These are phyloP conservation scores for Pseudognaphalium luteoalbum DNA, from an alignment of 129 eudicot species.

Conservation along the genomic window DNA sequence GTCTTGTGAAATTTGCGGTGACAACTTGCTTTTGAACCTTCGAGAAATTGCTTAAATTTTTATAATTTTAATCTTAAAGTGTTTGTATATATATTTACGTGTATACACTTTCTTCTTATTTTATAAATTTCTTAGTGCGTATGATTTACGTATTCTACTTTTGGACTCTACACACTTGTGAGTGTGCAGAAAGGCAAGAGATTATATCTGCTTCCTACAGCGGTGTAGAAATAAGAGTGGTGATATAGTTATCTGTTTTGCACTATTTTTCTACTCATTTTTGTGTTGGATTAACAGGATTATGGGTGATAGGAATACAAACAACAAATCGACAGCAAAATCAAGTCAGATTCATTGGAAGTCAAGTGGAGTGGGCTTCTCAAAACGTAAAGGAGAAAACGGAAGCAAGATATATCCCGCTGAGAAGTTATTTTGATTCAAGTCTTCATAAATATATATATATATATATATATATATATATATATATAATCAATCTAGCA, in stretches of 20 bases:
- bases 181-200: not conserved
- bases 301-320: conserved; percentile 27
- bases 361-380: conserved; percentile 24
- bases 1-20: not conserved
- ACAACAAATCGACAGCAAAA: conserved; percentile 5
- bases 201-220: too few species aligned
- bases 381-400: conserved; percentile 32
- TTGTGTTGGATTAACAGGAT: conserved; percentile 17
- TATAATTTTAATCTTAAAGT: not conserved
- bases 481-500: not conserved
- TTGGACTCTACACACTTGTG: not conserved
- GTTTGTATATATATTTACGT: not conserved
- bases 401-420: conserved; percentile 52
- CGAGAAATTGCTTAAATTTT: not conserved
- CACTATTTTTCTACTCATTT: too few species aligned
- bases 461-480: too few species aligned
- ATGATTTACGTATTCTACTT: not conserved
- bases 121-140: not conserved
- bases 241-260: too few species aligned
- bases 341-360: conserved; percentile 23
- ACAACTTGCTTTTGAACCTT: not conserved
- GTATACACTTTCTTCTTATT: not conserved
- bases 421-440: conserved; percentile 40
- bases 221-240: too few species aligned
- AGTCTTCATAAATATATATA: conserved; percentile 2